Evolutionary conservation across 208 protist species (phyloP), one percentile per base, ranked within the genome.

Genomic region (Trypanosoma melophagium): DNA sequence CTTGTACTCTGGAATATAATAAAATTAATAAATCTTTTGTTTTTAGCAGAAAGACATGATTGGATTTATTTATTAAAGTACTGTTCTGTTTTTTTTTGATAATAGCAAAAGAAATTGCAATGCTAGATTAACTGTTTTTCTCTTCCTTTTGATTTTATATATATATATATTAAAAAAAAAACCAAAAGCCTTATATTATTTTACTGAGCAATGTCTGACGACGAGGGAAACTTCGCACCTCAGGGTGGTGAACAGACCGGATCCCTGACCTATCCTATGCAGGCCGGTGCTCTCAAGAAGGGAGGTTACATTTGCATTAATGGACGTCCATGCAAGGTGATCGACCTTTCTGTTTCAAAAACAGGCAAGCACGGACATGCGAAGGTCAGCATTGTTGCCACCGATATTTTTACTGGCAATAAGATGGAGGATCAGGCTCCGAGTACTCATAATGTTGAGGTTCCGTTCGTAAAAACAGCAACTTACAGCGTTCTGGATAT

Each of bases 361-460:
- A 98, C 97, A 57, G 98, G 98, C 68, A 99, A 99, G 89, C 98
- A 99, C 84, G 98, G 98, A 70, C 95, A 98, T 81, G 98, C 98
- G 40, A 99, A 99, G 90, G 97, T 98, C 50, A 91, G 98, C 74
- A 96, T 99, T 76, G 90, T 92, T 64, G 98, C 87, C 62, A 95
- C 98, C 57, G 98, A 99, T 76, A 98, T 99, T 71, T 99, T 99
- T 89, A 99, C 94, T 58, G 93, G 95, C 61, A 99, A 98, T 83
- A 99, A 98, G 83, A 94, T 98, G 66, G 98, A 99, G 86, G 97
- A 98, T 62, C 89, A 99, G 71, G 96, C 87, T 42, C 97, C 97
- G 44, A 98, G 97, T 53, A 98, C 98, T 22, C 97, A 99, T 84
- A 99, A 98, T 78, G 94, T 99, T 54, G 85, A 98, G 56, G 96